phyloP scores from a whole-genome alignment of 2,329 filamentous ascomycete genomes.

The Trichoderma koningii region DNA sequence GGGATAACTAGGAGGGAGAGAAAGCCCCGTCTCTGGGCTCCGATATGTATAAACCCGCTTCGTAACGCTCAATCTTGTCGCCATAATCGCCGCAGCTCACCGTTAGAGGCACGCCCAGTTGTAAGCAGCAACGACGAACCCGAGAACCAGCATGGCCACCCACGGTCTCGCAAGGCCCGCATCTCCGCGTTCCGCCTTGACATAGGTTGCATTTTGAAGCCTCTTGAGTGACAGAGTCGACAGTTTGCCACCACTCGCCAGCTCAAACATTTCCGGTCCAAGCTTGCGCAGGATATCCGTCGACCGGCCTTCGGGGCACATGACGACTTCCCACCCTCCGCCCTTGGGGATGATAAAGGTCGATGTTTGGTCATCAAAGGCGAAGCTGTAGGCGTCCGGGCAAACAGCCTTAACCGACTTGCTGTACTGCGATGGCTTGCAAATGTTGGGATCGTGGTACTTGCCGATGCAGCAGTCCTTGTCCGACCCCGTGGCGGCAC shows the following conservation, averaged over 20 bases:
- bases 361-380: conserved; percentile 60
- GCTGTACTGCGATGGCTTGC: conserved; percentile 69
- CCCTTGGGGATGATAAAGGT: conserved; percentile 67
- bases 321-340: conserved; percentile 75
- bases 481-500: conserved; percentile 66
- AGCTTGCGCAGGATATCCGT: conserved; percentile 60
- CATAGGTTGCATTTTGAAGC: conserved; percentile 41
- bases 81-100: background rate
- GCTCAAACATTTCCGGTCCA: conserved; percentile 50
- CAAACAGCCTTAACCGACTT: conserved; percentile 72
- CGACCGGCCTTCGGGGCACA: conserved; percentile 68
- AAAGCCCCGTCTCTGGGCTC: background rate
- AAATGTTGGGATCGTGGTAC: conserved; percentile 64
- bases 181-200: conserved; percentile 37
- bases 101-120: background rate
- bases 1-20: background rate
- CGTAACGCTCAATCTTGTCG: background rate
- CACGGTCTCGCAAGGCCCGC: conserved; percentile 32
- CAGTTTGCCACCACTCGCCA: conserved; percentile 49
- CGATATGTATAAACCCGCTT: background rate
- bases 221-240: conserved; percentile 38
- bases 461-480: conserved; percentile 75
- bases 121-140: background rate
- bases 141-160: conserved; percentile 24
- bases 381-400: conserved; percentile 82